Base-by-base conservation (phyloP, 257 asterid species). In the Primulina eburnea region DNA sequence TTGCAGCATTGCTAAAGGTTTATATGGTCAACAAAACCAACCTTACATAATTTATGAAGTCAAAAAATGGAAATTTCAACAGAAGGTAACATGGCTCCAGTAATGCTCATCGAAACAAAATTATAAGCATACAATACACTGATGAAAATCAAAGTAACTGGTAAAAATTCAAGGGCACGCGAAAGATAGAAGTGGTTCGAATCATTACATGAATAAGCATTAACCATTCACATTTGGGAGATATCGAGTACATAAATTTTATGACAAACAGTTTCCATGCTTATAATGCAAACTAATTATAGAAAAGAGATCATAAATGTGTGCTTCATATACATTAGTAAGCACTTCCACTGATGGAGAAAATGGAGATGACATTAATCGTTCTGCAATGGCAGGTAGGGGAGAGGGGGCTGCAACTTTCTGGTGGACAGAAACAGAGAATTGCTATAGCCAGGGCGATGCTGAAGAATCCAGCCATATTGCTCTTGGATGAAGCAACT, bases 381-480 rank as follows among this genome's bases (percentile, higher is more conserved):
- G 16, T 64, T 74, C 29, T 33, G 8, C 11, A 35, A 76, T 80
- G 66, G 74, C 71, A 86, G 92, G 92, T 92, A 3, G 96, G 97
- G 61, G 97, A 89, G 78, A 83, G 95, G 70, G 97, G 97, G 24
- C 57, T 89, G 78, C 97, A 92, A 72, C 87, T 92, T 29, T 92
- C 97, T 0, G 97, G 97, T 34, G 97, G 97, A 30, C 97, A 92
- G 67, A 92, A 92, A 82, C 97, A 92, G 82, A 85, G 97, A 73
- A 83, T 92, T 53, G 97, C 96, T 4, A 89, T 92, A 57, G 96
- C 96, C 8, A 83, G 97, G 70, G 96, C 97, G 50, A 92, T 92
- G 95, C 90, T 92, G 26, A 92, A 87, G 73, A 92, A 86, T 16
- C 96, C 97, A 3, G 82, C 93, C 1, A 89, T 92, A 65, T 73